Evolutionary conservation across 306 rosid genomes (phyloP), one percentile per base, ranked within the genome.

Genomic region (Carpinus viminea): DNA sequence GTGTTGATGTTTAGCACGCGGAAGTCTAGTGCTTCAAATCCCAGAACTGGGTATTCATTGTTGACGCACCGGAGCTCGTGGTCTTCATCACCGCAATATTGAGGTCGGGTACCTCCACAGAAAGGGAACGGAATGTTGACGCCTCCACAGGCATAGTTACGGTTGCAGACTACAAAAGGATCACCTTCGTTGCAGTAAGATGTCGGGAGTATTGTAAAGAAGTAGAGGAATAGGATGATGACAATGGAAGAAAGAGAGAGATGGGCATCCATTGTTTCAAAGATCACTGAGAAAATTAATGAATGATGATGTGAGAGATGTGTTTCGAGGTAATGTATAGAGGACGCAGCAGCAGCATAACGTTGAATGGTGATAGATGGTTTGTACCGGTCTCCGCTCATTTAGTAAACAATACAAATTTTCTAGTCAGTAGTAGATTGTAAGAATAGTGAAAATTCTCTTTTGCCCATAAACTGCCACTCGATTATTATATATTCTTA

Each of bases 81-180:
- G 2, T 6, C 74, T 28, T 79, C 83, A 31, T 71, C 84, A 0
- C 91, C 93, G 45, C 91, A 89, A 74, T 70, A 72, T 13, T 20
- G 28, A 8, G 61, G 79, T 55, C 61, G n/a, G 86, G 12, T 11
- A 4, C 2, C 21, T 26, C 17, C 71, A 89, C 91, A 83, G 61
- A 87, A 89, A 48, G n/a, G 93, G 66, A 78, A 87, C 3, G 72
- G 20, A 38, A 83, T 31, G 21, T 74, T 26, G 78, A 83, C 4
- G 1, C 61, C 43, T 2, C 93, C 93, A n/a, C 93, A 89, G 16
- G 8, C 48, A 55, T 81, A 79, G 50, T 85, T 80, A 17, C 60
- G 82, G 17, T 59, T 79, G 79, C 90, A 86, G 4, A 36, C 54
- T 46, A 74, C 3, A 80, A 73, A 88, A 1, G 0, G 13, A 11